These are phyloP conservation scores for Aeminium ludgeri DNA, from an alignment of 495 filamentous ascomycete species.

Conservation along the genomic window DNA sequence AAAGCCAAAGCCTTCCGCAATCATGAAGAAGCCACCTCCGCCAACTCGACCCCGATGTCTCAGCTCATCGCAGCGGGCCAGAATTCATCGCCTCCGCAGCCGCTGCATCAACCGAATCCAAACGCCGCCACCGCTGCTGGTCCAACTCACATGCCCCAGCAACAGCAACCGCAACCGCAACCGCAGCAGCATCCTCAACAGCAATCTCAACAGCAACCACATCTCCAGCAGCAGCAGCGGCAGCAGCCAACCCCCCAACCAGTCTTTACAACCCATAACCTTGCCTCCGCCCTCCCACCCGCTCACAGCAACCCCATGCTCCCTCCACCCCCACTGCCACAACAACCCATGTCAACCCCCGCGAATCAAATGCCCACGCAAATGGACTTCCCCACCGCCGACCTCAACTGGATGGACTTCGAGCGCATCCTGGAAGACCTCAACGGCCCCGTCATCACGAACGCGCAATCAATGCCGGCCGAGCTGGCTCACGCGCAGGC, in stretches of 20 bases:
- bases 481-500: too few species aligned
- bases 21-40: background rate
- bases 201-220: background rate
- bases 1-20: slow-evolving; percentile 11
- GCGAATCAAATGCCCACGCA: background rate
- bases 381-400: slow-evolving; percentile 3
- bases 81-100: background rate
- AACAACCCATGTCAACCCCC: slow-evolving; percentile 5
- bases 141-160: background rate
- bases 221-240: background rate
- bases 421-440: slow-evolving; percentile 10
- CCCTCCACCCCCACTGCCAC: background rate
- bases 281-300: background rate
- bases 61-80: too few species aligned
- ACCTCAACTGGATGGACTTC: slow-evolving; percentile 13
- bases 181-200: background rate
- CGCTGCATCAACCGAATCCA: background rate
- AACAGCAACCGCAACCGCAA: slow-evolving; percentile 1
- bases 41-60: background rate
- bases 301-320: background rate
- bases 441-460: too few species aligned
- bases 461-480: too few species aligned
- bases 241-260: background rate
- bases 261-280: background rate
- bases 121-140: background rate